phyloP scores from a whole-genome alignment of 345 rosid genomes.

The Clarkia xantiana region DNA sequence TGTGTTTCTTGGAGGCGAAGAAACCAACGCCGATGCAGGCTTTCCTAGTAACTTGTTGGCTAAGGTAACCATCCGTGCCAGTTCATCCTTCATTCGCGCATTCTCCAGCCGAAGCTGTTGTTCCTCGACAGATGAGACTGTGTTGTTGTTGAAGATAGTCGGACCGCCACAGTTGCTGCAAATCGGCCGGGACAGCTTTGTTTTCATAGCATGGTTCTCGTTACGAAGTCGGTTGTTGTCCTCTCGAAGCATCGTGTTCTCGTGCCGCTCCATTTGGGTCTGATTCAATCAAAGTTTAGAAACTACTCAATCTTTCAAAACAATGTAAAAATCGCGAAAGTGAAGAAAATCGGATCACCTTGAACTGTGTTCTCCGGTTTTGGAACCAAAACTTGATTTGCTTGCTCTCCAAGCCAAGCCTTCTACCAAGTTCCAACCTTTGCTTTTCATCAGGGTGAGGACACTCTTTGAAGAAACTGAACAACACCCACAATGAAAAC shows the following conservation, averaged over 20 bases:
- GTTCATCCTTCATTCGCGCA: conserved; percentile 46
- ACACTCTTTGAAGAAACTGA: conserved; percentile 43
- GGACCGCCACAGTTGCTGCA: conserved; percentile 64
- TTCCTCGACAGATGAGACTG: conserved; percentile 21
- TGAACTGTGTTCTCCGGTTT: conserved; percentile 65
- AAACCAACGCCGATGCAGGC: conserved; percentile 20
- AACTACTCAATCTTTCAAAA: background rate
- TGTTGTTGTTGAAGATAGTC: conserved; percentile 20
- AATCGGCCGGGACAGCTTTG: conserved; percentile 26
- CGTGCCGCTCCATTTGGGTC: conserved; percentile 70
- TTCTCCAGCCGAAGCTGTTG: conserved; percentile 52
- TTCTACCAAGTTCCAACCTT: conserved; percentile 37
- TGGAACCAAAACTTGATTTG: conserved; percentile 86
- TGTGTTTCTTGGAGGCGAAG: background rate
- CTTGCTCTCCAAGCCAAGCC: conserved; percentile 35
- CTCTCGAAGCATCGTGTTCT: conserved; percentile 42
- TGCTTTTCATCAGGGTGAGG: conserved; percentile 71
- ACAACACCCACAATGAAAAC: background rate
- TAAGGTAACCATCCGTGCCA: conserved; percentile 26
- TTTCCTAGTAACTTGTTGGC: conserved; percentile 47
- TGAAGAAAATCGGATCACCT: conserved; percentile 20
- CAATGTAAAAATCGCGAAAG: background rate
- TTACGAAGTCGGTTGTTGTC: conserved; percentile 54
- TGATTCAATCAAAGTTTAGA: conserved; percentile 11
- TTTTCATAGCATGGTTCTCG: conserved; percentile 42